A percentile compares a stretch with the other conserved stretches of the same genome.
phyloP scores from a whole-genome alignment of 2,329 filamentous ascomycete genomes.

The Botrytis aclada region DNA sequence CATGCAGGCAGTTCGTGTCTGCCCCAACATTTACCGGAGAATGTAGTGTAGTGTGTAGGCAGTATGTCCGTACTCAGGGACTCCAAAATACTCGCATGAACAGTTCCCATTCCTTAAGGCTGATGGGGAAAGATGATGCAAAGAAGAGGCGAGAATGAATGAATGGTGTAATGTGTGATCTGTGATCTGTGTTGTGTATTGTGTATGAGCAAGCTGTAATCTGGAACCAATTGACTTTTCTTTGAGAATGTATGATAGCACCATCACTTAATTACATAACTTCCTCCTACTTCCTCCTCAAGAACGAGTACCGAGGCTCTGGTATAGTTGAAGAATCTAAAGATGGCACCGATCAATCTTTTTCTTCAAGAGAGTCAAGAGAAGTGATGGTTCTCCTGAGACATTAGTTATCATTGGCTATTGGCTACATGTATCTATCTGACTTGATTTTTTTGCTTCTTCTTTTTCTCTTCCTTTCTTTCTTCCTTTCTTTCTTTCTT shows the following conservation, averaged over 20 bases:
- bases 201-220: not conserved
- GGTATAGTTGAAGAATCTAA: not conserved
- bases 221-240: not conserved
- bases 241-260: not conserved
- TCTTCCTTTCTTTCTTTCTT: not conserved
- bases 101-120: not conserved
- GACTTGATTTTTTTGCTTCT: not conserved
- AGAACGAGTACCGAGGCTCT: not conserved
- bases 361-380: not conserved
- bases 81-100: not conserved
- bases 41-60: not conserved
- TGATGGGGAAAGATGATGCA: slow-evolving; percentile 4
- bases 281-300: not conserved
- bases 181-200: not conserved
- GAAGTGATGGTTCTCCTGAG: not conserved
- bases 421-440: not conserved
- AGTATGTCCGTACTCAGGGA: not conserved
- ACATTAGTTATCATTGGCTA: not conserved
- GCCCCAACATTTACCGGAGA: not conserved
- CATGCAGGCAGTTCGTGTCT: not conserved
- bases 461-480: not conserved
- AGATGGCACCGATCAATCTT: not conserved
- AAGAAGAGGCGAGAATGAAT: not conserved
- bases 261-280: not conserved
- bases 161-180: not conserved